Evolutionary conservation across 2,329 filamentous ascomycete species (phyloP).

Genomic region (Phialophora expanda): DNA sequence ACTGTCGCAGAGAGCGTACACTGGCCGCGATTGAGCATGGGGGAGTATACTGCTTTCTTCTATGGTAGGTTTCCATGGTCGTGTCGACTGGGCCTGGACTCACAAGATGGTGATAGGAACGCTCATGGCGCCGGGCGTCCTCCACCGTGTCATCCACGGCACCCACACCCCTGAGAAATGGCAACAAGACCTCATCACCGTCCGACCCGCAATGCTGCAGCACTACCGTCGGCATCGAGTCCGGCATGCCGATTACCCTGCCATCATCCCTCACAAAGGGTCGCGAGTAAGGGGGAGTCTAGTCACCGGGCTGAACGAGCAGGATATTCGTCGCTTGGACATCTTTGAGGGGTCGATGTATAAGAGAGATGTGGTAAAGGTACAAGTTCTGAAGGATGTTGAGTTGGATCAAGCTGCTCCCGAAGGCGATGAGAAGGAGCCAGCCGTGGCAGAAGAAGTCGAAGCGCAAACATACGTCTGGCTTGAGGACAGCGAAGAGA

Average conservation of each 20-base stretch:
- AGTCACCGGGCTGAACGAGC: conserved; percentile 77
- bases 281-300: conserved; percentile 73
- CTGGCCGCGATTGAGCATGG: conserved; percentile 43
- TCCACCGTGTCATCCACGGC: conserved; percentile 82
- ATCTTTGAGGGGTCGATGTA: conserved; percentile 82
- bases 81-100: not conserved
- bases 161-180: conserved; percentile 56
- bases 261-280: conserved; percentile 59
- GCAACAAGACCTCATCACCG: conserved; percentile 62
- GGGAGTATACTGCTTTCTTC: conserved; percentile 65
- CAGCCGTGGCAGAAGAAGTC: conserved; percentile 45
- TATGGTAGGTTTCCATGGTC: conserved; percentile 57
- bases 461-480: conserved; percentile 71
- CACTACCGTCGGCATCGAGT: conserved; percentile 75
- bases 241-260: conserved; percentile 75
- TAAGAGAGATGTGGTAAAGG: conserved; percentile 56
- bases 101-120: conserved; percentile 50
- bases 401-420: conserved; percentile 42
- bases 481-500: conserved; percentile 47
- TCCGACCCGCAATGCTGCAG: conserved; percentile 76
- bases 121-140: conserved; percentile 83
- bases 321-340: conserved; percentile 77
- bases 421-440: conserved; percentile 40
- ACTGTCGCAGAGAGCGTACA: not conserved
- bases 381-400: conserved; percentile 48